These are phyloP conservation scores for Ogataea angusta DNA, from an alignment of 805 yeast genomes.

Conservation along the genomic window DNA sequence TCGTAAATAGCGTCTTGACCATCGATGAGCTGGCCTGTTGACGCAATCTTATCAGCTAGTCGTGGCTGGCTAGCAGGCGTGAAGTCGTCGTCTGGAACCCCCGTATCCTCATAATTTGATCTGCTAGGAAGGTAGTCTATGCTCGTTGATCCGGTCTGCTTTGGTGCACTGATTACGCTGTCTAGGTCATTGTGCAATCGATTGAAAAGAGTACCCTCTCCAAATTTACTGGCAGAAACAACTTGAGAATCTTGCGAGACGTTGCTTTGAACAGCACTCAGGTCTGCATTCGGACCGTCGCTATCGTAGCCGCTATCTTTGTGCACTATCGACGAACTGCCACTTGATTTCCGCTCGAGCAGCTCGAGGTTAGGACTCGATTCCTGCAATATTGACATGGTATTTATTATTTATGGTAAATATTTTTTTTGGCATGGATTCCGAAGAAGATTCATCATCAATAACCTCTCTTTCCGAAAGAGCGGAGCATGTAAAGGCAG, in stretches of 20 bases:
- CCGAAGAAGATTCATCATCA: neutral
- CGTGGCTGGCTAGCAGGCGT: conserved; percentile 25
- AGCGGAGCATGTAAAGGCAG: neutral
- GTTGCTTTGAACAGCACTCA: conserved; percentile 17
- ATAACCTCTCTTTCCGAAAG: conserved; percentile 1
- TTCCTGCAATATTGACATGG: neutral
- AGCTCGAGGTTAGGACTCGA: conserved; percentile 9
- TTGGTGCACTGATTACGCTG: conserved; percentile 3
- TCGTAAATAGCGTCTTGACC: conserved; percentile 82
- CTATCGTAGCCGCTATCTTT: conserved; percentile 8
- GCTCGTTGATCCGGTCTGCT: conserved; percentile 13
- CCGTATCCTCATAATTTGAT: conserved; percentile 10
- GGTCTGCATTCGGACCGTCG: conserved; percentile 22
- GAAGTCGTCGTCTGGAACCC: conserved; percentile 9
- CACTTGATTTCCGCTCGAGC: conserved; percentile 12
- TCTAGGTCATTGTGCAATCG: conserved; percentile 7
- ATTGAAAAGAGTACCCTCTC: conserved; percentile 4
- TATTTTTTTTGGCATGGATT: conserved; percentile 1
- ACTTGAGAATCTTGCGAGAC: conserved; percentile 6
- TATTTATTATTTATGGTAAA: neutral
- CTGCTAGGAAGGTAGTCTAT: conserved; percentile 18
- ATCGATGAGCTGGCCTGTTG: conserved; percentile 57
- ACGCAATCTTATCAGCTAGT: conserved; percentile 47
- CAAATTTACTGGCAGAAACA: neutral
- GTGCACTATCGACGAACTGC: conserved; percentile 11